A percentile compares a stretch with the other conserved stretches of the same genome.
Conservation (phyloP, 2,329 filamentous ascomycete species). For the Xylaria sp. region DNA sequence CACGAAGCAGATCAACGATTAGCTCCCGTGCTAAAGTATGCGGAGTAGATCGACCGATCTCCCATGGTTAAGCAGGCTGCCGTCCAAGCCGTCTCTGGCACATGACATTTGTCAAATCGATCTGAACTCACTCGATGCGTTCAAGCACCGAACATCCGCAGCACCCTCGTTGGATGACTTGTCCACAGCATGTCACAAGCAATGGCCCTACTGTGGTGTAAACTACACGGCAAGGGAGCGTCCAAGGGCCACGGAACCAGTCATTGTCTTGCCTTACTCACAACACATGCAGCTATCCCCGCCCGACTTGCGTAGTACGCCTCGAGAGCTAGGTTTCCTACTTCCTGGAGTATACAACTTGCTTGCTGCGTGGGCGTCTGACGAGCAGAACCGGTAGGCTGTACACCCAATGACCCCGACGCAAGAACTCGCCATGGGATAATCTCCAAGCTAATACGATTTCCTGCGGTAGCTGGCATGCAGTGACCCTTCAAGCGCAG, state of each 20-base stretch:
- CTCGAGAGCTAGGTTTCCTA: background rate
- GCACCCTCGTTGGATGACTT: background rate
- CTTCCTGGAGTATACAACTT: background rate
- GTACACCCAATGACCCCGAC: background rate
- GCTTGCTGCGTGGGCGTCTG: background rate
- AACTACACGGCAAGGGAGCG: slow-evolving; percentile 1
- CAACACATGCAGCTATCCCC: slow-evolving; percentile 27
- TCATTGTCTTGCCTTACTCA: slow-evolving; percentile 4
- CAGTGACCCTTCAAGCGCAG: background rate
- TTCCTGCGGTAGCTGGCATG: slow-evolving; percentile 10
- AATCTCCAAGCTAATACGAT: background rate
- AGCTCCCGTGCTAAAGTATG: slow-evolving; percentile 7
- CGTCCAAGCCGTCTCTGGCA: background rate
- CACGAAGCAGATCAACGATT: background rate
- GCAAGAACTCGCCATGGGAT: background rate
- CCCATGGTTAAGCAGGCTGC: background rate
- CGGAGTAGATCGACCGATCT: slow-evolving; percentile 13
- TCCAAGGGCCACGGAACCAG: slow-evolving; percentile 9
- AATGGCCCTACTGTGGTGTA: slow-evolving; percentile 4
- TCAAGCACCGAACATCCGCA: slow-evolving; percentile 13
- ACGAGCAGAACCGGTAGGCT: background rate
- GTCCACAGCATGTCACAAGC: background rate
- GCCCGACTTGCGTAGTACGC: slow-evolving; percentile 3
- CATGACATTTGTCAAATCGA: background rate
- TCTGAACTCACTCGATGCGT: slow-evolving; percentile 2